Conservation (phyloP, 257 asterid genomes). For the Ilex aquifolium region DNA sequence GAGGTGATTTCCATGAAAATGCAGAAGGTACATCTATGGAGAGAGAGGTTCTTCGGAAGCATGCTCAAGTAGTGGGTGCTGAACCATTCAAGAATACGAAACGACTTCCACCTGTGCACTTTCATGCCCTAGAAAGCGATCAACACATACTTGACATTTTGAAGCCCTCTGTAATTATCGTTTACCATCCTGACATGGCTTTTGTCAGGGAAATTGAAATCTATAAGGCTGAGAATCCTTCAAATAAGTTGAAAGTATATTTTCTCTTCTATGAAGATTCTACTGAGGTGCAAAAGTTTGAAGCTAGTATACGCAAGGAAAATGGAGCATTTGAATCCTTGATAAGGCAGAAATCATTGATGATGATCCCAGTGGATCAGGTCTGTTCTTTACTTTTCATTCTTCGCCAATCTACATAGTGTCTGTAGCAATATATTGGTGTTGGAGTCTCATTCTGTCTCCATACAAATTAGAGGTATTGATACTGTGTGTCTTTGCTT, state of each 20-base stretch:
- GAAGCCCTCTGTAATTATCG: conserved; percentile 79
- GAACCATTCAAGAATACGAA: conserved; percentile 18
- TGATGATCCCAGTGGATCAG: conserved; percentile 86
- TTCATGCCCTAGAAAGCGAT: conserved; percentile 83
- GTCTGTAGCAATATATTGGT: not conserved
- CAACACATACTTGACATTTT: conserved; percentile 67
- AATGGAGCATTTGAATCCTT: conserved; percentile 92
- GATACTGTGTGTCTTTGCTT: too few relatives aligned
- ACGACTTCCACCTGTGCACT: conserved; percentile 59
- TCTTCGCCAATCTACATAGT: not conserved
- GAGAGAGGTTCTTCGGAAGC: conserved; percentile 46
- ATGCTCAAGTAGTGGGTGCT: conserved; percentile 33
- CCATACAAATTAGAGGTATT: not conserved
- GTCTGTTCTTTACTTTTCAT: conserved; percentile 29
- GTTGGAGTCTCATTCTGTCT: not conserved
- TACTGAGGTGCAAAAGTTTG: conserved; percentile 89
- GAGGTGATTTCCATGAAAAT: conserved; percentile 27
- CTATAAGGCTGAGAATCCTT: conserved; percentile 86
- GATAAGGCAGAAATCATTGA: conserved; percentile 88
- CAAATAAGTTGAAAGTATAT: conserved; percentile 65
- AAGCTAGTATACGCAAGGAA: conserved; percentile 87
- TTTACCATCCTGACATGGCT: conserved; percentile 84
- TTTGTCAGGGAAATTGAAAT: conserved; percentile 92
- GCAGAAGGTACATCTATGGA: conserved; percentile 27
- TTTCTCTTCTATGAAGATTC: conserved; percentile 89